These are phyloP conservation scores for Nemania sp. DNA, from an alignment of 2,329 filamentous ascomycete species.

Conservation along the genomic window DNA sequence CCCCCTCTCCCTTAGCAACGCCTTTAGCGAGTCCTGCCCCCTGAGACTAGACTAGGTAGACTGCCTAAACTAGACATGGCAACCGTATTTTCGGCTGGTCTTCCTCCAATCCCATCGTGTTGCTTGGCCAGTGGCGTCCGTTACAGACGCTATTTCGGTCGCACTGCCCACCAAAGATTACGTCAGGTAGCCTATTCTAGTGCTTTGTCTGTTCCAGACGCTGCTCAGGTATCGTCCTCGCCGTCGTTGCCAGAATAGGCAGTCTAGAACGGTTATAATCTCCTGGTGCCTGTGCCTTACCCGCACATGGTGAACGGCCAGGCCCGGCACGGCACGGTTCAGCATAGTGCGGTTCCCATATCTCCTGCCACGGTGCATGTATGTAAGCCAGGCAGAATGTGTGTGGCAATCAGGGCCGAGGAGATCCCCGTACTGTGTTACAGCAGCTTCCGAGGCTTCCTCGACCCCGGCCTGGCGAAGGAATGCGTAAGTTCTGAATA, in stretches of 20 bases:
- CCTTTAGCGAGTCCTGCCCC: constrained; percentile 7
- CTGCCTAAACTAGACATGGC: neutral
- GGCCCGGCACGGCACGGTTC: neutral
- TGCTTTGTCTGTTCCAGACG: neutral
- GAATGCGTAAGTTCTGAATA: neutral
- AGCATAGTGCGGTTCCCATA: neutral
- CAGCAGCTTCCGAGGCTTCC: constrained; percentile 18
- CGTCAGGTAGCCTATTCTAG: constrained; percentile 22
- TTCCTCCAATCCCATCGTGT: neutral
- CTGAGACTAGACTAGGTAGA: constrained; percentile 24
- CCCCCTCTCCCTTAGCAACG: neutral
- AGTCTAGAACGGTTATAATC: too few relatives aligned
- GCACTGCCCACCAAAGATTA: constrained; percentile 17
- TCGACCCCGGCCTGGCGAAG: constrained; percentile 16
- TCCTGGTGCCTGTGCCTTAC: neutral
- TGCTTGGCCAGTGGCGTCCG: neutral
- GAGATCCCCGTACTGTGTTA: neutral
- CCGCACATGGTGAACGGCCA: neutral
- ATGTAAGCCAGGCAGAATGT: too few relatives aligned
- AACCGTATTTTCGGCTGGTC: neutral
- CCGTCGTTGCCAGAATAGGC: constrained; percentile 13
- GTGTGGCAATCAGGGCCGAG: constrained; percentile 8
- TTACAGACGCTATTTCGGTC: constrained; percentile 18
- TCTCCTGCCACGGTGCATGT: neutral
- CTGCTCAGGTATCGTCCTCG: neutral